A percentile compares a stretch with the other conserved stretches of the same genome.
phyloP scores from a whole-genome alignment of 805 yeast genomes.

The Sungouiozyma intestinalis region DNA sequence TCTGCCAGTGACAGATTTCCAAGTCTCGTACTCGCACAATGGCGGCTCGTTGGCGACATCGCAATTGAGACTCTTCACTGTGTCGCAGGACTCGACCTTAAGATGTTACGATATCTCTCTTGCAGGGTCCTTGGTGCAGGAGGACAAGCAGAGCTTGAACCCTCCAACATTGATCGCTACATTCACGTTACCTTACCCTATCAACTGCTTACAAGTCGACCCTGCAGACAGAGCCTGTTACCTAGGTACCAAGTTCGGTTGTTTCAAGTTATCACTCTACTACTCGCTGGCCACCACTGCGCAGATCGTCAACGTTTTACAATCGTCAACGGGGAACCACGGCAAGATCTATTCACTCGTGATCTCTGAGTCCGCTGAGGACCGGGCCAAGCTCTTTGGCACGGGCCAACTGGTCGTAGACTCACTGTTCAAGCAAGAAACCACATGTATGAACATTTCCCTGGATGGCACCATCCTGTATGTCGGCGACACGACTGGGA shows the following conservation, averaged over 20 bases:
- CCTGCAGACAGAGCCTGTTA: conserved; percentile 71
- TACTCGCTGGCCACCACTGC: conserved; percentile 27
- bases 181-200: conserved; percentile 52
- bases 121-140: conserved; percentile 8
- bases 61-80: conserved; percentile 57
- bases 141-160: conserved; percentile 20
- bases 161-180: conserved; percentile 44
- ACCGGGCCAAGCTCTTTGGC: conserved; percentile 13
- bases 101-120: conserved; percentile 52
- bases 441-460: conserved; percentile 49
- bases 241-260: conserved; percentile 58
- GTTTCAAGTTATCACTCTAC: conserved; percentile 17
- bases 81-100: conserved; percentile 64
- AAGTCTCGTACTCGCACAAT: conserved; percentile 37
- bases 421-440: conserved; percentile 22
- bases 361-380: conserved; percentile 30
- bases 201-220: conserved; percentile 54
- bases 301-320: conserved; percentile 38
- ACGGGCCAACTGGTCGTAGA: conserved; percentile 22
- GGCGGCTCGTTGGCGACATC: conserved; percentile 20
- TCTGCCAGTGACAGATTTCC: conserved; percentile 34
- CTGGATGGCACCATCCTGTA: conserved; percentile 65
- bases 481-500: conserved; percentile 69
- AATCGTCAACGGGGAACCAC: conserved; percentile 35
- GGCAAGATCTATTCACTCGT: conserved; percentile 37